Evolutionary conservation across 2,329 filamentous ascomycete genomes (phyloP), one percentile per base, ranked within the genome.

Genomic region (Sphaerulina vaccinii): DNA sequence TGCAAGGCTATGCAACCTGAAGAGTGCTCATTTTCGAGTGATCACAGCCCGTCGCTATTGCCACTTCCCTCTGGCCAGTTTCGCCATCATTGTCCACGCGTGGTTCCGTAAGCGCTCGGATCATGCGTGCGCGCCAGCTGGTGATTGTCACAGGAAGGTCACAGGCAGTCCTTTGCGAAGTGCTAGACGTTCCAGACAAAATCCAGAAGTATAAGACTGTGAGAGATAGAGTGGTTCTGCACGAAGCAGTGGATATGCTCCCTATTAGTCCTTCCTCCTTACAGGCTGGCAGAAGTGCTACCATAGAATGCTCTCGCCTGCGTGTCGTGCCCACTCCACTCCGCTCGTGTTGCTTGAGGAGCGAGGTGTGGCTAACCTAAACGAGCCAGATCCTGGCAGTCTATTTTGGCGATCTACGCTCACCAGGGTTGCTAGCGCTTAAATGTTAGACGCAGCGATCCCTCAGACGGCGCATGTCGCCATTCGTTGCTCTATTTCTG

Each of bases 401-500:
- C 27, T 27, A 10, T 48, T 38, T 24, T 39, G 35, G 44, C 36
- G 15, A 48, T 39, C 36, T 35, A 39, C 50, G 43, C 43, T 39
- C 36, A 39, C 50, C 29, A 41, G 50, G 50, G 36, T 52, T 21
- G 24, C 19, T 41, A 43, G 49, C 43, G 44, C 49, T 45, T 39
- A 38, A 45, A 32, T 9, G 32, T 37, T 38, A 22, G 49, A 37
- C 19, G 33, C 49, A 43, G 44, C 38, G 50, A 24, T 45, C 21
- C 49, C 50, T 40, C 43, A 37, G 23, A 32, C 39, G 49, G 22
- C 23, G 37, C 49, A 42, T 39, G 29, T 48, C 50, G 27, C 29
- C 36, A 46, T 40, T 45, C 44, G 44, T 23, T 40, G 41, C 32
- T 38, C 50, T 48, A 52, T 52, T 52, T 52, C 44, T 27, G 50